These are phyloP conservation scores for Malus fusca DNA, from an alignment of 306 rosid genomes.

Conservation along the genomic window DNA sequence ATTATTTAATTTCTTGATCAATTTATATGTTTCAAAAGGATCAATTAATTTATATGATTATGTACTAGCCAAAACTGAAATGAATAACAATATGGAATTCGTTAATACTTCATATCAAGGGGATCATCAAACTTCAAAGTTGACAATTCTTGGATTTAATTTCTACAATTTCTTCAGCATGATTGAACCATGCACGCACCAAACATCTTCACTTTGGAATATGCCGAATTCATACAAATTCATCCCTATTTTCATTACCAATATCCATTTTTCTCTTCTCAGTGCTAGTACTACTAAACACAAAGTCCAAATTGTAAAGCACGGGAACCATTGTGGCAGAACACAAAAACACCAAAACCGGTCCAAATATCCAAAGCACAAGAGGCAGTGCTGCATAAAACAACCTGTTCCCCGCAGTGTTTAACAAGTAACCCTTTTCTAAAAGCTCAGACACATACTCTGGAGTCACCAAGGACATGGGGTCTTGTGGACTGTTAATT, in stretches of 20 bases:
- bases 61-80: not conserved
- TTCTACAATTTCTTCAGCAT: not conserved
- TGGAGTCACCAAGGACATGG: conserved; percentile 40
- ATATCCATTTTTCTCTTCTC: conserved; percentile 9
- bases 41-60: too few species aligned
- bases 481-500: conserved; percentile 63
- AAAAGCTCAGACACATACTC: conserved; percentile 53
- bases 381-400: conserved; percentile 75
- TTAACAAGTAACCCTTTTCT: conserved; percentile 65
- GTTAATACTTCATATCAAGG: not conserved
- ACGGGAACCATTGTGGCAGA: conserved; percentile 59
- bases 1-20: too few species aligned
- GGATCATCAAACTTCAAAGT: not conserved
- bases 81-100: not conserved
- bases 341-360: conserved; percentile 73
- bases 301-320: conserved; percentile 82
- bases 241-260: not conserved
- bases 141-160: not conserved
- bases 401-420: conserved; percentile 78
- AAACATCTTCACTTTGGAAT: not conserved
- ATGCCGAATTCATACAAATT: not conserved
- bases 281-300: conserved; percentile 17
- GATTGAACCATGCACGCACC: not conserved
- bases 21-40: not conserved
- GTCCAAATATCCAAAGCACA: conserved; percentile 90